Base-by-base conservation (phyloP, 306 rosid species). In the Purshia tridentata region DNA sequence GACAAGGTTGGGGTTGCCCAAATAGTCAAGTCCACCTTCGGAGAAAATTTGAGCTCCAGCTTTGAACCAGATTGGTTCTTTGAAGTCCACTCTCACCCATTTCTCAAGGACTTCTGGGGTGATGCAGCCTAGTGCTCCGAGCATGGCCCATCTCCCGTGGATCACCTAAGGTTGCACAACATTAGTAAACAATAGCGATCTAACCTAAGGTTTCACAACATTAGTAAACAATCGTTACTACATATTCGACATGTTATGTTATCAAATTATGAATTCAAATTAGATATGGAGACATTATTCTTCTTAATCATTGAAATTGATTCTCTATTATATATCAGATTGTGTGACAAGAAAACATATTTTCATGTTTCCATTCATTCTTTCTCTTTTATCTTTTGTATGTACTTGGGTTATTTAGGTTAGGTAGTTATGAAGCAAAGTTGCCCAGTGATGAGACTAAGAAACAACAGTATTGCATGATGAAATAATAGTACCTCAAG, bases 71-170 rank as follows among this genome's bases (percentile, higher is more conserved):
- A 92, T 94, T 49, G 97, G 97, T 44, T 93, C 98, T 54, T 93
- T 93, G 93, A 93, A 93, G 74, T 86, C 84, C 54, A 90, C 97
- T 42, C 71, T 82, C 4, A 93, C 42, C 89, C 89, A 90, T 72
- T 86, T 93, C 64, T 84, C 42, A 6, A 93, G 90, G 0, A 83
- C 93, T 76, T 93, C 97, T 4, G 98, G 98, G 67, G 98, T 93
- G 55, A 93, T 88, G 91, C 96, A 86, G 4, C 98, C 98, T 14
- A 93, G 76, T 64, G 96, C 96, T 67, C 98, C 96, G n/a, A 93
- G 91, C 98, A 93, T 91, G 7, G 96, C 97, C 94, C 98, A 93
- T n/a, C 96, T 70, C 37, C 96, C 88, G 69, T 93, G 97, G 86
- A 93, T 91, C 76, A 93, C 96, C 97, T 90, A 67, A 7, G 75